phyloP scores from a whole-genome alignment of 495 filamentous ascomycete genomes.

The Elaphomyces granulatus region DNA sequence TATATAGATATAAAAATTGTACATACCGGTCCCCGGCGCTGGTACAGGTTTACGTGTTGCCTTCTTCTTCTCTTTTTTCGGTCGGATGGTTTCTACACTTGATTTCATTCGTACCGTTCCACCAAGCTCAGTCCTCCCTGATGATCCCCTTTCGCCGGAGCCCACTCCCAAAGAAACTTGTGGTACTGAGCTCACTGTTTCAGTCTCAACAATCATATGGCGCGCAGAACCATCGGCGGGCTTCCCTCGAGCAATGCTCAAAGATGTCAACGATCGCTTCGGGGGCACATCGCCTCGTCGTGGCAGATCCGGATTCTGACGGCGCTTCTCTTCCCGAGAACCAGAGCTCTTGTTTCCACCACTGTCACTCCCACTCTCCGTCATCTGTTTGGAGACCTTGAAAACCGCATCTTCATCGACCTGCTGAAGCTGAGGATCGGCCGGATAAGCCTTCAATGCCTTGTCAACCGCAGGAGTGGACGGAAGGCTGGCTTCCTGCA shows the following conservation, averaged over 20 bases:
- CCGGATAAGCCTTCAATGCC: constrained; percentile 19
- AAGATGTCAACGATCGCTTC: constrained; percentile 35
- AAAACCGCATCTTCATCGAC: constrained; percentile 29
- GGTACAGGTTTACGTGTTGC: constrained; percentile 54
- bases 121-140: constrained; percentile 38
- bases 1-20: constrained; percentile 37
- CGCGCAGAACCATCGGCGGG: constrained; percentile 59
- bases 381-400: constrained; percentile 19
- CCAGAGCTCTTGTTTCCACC: constrained; percentile 33
- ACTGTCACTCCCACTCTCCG: constrained; percentile 38
- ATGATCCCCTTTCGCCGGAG: constrained; percentile 42
- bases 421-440: constrained; percentile 22
- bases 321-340: constrained; percentile 22
- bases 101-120: constrained; percentile 74
- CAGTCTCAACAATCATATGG: constrained; percentile 97
- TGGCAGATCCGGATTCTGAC: constrained; percentile 14
- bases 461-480: constrained; percentile 49
- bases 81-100: constrained; percentile 85
- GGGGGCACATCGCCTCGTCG: constrained; percentile 24
- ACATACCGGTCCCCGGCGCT: constrained; percentile 9
- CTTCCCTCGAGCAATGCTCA: constrained; percentile 39
- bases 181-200: constrained; percentile 84
- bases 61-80: constrained; percentile 80
- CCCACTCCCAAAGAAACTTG: constrained; percentile 68
- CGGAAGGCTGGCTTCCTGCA: constrained; percentile 79